Evolutionary conservation across 495 filamentous ascomycete species (phyloP), one percentile per base, ranked within the genome.

Genomic region (Penicillium desertorum): DNA sequence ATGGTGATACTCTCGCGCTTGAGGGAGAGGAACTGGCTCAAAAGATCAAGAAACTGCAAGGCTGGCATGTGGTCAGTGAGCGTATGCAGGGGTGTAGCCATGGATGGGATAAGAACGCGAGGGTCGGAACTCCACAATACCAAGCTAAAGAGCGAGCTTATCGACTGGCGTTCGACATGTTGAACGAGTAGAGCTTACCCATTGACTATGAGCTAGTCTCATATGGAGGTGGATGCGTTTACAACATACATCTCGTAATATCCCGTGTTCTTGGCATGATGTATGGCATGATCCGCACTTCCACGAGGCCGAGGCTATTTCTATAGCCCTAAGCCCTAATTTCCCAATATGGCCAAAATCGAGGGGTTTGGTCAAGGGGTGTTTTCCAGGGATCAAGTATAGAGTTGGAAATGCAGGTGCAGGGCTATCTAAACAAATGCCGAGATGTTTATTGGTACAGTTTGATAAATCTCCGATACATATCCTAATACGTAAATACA

Each of bases 31-130:
- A 63, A 36, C 56, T 81, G 32, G 77, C 73, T 1, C 53, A 58
- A 34, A 71, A 62, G 49, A 66, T 78, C n/a, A 46, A 60, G 34
- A 23, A 65, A 29, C 53, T 52, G 12, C 51, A 59, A n/a, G 70
- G 65, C 0, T 62, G 69, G 43, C 63, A 73, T 62, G 75, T 80
- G 54, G 70, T 76, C 45, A 56, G 61, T 25, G 53, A 68, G 55
- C 64, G 73, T 46, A 76, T 79, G 76, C 60, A 67, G 43, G 67
- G 63, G 1, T 78, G 75, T 48, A 67, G 68, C 29, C 78, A 80
- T 65, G 74, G 43, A 48, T 76, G 70, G 65, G 74, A 76, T 52
- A 76, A 75, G 60, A 57, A 27, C 44, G 60, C 70, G 17, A 42
- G 44, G 44, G 41, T 52, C 45, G 65, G 60, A n/a, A 65, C 59